Conservation (phyloP, 2,329 filamentous ascomycete genomes). For the Pyricularia grisea region DNA sequence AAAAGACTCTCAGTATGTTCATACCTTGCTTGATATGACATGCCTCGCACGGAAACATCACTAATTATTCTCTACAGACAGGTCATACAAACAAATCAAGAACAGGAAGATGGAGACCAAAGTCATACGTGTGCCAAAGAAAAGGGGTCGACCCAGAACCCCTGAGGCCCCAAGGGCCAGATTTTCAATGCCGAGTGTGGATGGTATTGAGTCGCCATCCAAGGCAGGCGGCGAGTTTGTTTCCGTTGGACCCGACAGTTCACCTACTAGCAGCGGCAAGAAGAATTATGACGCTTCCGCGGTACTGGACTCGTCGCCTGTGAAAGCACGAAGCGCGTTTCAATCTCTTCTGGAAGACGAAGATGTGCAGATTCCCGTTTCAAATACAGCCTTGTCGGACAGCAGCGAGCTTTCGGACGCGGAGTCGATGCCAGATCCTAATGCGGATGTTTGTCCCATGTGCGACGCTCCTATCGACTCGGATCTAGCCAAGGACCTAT, state of each 20-base stretch:
- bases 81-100: not conserved
- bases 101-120: not conserved
- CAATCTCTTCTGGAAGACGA: not conserved
- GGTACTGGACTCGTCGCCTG: not conserved
- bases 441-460: conserved; percentile 48
- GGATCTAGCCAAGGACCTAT: conserved; percentile 32
- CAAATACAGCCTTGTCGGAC: not conserved
- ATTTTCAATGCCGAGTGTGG: not conserved
- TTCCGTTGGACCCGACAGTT: not conserved
- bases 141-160: not conserved
- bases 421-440: not conserved
- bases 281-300: not conserved
- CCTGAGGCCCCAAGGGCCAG: not conserved
- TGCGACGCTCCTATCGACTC: conserved; percentile 52
- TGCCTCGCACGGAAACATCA: not conserved
- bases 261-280: not conserved
- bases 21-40: not conserved
- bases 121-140: not conserved
- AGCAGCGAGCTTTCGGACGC: not conserved
- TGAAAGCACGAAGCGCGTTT: not conserved
- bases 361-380: not conserved
- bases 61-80: not conserved
- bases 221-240: not conserved
- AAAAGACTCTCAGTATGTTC: not conserved
- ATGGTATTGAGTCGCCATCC: not conserved